Evolutionary conservation across 2,329 filamentous ascomycete genomes (phyloP).

Genomic region (Colletotrichum phormii): DNA sequence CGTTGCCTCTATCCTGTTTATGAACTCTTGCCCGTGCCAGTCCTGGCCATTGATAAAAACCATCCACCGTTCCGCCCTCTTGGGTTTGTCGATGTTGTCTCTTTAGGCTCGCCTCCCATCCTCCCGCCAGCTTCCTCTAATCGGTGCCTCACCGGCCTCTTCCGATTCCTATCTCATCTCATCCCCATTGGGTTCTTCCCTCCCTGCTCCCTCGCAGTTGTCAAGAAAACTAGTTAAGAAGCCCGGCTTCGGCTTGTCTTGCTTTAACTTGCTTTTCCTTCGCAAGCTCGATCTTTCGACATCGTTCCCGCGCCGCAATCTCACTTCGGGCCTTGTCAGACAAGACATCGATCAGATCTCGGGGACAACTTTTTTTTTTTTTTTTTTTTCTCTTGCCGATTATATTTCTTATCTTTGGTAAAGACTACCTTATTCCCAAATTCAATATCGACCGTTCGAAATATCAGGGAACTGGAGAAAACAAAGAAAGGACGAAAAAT

Average conservation of each 20-base stretch:
- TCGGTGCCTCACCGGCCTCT: not conserved
- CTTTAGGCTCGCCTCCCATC: constrained; percentile 16
- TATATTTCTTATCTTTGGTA: not conserved
- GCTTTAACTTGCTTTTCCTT: constrained; percentile 18
- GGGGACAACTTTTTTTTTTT: not conserved
- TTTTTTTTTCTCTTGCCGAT: not conserved
- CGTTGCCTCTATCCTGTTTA: not conserved
- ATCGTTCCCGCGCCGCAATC: not conserved
- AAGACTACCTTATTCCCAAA: not conserved
- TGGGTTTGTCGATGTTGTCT: not conserved
- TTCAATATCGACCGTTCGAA: not conserved
- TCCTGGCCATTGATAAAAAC: constrained; percentile 29
- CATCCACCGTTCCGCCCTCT: constrained; percentile 10
- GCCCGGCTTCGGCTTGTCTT: constrained; percentile 9
- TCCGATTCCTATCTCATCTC: not conserved
- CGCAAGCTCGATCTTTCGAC: constrained; percentile 6
- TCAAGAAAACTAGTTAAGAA: constrained; percentile 4
- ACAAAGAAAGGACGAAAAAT: constrained; percentile 18
- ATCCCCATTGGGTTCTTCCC: not conserved
- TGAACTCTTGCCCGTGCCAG: constrained; percentile 1
- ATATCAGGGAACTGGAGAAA: not conserved
- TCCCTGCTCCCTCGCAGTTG: not conserved
- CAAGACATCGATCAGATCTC: not conserved
- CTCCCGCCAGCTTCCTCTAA: constrained; percentile 1
- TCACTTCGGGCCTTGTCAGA: not conserved